Evolutionary conservation across 176 grass and related monocot species (phyloP).

Genomic region (Coix lacrymajobi): DNA sequence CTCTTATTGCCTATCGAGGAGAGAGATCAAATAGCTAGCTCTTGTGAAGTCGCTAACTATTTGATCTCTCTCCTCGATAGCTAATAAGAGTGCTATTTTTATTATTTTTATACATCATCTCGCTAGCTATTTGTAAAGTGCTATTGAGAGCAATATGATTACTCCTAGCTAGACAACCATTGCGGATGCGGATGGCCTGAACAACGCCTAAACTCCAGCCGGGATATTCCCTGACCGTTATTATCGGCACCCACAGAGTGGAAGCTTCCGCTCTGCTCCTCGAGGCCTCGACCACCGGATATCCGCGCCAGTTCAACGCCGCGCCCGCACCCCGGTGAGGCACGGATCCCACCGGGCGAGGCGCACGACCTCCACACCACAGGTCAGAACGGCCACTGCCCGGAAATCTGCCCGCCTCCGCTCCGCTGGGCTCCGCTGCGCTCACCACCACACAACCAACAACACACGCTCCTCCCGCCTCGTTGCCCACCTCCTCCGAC

Average conservation of each 20-base stretch:
- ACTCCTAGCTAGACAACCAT: no score
- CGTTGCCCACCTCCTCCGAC: not conserved
- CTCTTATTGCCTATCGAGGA: no score
- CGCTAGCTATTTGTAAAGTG: no score
- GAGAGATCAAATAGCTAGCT: no score
- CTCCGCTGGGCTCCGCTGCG: not conserved
- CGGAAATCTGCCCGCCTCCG: not conserved
- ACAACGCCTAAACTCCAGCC: no score
- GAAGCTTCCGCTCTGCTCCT: not conserved
- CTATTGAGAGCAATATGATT: no score
- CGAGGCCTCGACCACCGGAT: not conserved
- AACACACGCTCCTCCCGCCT: not conserved
- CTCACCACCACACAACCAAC: not conserved
- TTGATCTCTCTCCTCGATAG: no score
- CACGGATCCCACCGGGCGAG: not conserved
- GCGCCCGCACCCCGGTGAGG: not conserved
- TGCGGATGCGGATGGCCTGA: no score
- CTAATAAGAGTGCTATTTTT: no score
- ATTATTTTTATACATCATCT: no score
- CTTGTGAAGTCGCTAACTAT: no score
- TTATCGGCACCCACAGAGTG: not conserved
- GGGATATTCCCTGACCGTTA: no score
- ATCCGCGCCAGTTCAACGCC: not conserved
- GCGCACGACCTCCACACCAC: not conserved
- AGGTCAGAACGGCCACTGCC: not conserved